Percentiles rank a stretch among this genome's conserved stretches.
Evolutionary conservation across 345 rosid species (phyloP).

Genomic region (Rhodomyrtus tomentosa): DNA sequence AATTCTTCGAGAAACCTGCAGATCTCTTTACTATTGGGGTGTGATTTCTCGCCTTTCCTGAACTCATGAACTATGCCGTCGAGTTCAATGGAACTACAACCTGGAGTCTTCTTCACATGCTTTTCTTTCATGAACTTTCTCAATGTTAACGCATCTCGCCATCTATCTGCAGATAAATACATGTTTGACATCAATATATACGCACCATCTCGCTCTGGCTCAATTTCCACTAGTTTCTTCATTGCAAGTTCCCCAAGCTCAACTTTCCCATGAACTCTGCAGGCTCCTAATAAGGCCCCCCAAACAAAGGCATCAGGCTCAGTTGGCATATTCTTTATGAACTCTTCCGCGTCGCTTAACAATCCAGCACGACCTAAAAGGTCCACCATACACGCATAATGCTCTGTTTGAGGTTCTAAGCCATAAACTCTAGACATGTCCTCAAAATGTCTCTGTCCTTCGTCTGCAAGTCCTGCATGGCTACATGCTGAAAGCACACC

Average conservation of each 20-base stretch:
- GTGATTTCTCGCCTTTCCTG: conserved; percentile 39
- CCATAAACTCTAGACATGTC: conserved; percentile 33
- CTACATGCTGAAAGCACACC: conserved; percentile 44
- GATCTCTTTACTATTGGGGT: conserved; percentile 13
- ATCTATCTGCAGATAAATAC: conserved; percentile 33
- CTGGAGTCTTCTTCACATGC: conserved; percentile 34
- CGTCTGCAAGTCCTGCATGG: conserved; percentile 38
- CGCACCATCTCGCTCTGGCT: conserved; percentile 29
- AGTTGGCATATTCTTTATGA: conserved; percentile 32
- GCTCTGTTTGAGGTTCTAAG: conserved; percentile 40
- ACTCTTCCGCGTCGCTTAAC: conserved; percentile 21
- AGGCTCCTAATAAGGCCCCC: conserved; percentile 49
- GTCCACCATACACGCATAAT: conserved; percentile 50
- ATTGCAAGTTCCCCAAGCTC: conserved; percentile 34
- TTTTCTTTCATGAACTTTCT: conserved; percentile 39
- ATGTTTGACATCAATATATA: conserved; percentile 44
- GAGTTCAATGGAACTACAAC: conserved; percentile 45
- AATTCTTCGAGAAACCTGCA: conserved; percentile 15
- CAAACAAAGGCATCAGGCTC: conserved; percentile 37
- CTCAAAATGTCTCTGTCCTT: conserved; percentile 31
- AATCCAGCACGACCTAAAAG: conserved; percentile 48
- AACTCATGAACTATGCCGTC: conserved; percentile 37
- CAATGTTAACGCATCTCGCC: conserved; percentile 36
- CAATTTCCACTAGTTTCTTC: conserved; percentile 21
- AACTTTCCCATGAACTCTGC: conserved; percentile 28